A percentile compares a stretch with the other conserved stretches of the same genome.
phyloP scores from a whole-genome alignment of 1,284 basidiomycete species.

The Wolfiporia cocos region DNA sequence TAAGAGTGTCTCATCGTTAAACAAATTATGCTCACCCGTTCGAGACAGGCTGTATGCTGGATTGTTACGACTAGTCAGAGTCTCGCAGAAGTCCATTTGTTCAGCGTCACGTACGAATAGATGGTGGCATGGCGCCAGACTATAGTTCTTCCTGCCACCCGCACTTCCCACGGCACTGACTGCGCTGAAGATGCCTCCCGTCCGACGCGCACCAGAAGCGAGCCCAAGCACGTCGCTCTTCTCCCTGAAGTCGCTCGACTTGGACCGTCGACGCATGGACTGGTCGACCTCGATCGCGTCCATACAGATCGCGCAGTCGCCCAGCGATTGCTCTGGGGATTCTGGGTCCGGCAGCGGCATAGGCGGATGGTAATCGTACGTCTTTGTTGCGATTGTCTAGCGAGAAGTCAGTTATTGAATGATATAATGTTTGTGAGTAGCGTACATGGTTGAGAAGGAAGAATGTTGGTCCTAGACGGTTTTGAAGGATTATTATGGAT shows the following conservation, averaged over 20 bases:
- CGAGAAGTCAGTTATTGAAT: conserved; percentile 4
- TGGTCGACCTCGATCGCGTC: conserved; percentile 68
- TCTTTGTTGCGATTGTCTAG: conserved; percentile 61
- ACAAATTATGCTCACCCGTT: conserved; percentile 40
- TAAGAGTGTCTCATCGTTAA: background rate
- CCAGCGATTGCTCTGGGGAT: conserved; percentile 64
- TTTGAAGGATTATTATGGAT: conserved; percentile 65
- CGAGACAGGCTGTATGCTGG: conserved; percentile 81
- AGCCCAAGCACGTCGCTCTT: conserved; percentile 15
- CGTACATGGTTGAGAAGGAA: conserved; percentile 66
- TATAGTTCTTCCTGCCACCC: conserved; percentile 74
- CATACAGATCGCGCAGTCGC: conserved; percentile 90
- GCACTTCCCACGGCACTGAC: background rate
- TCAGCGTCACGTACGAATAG: conserved; percentile 60
- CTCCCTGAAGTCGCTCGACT: conserved; percentile 24
- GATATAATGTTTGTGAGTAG: background rate
- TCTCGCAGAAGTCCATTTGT: conserved; percentile 1
- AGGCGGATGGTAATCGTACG: conserved; percentile 82
- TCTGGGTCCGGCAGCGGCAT: conserved; percentile 69
- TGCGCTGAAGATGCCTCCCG: background rate
- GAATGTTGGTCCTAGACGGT: conserved; percentile 74
- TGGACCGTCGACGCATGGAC: conserved; percentile 22
- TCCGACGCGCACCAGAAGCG: conserved; percentile 33
- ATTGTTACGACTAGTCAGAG: background rate
- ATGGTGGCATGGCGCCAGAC: conserved; percentile 86